Conservation (phyloP, 176 grass and related monocot genomes). For the Aegilops speltoides region DNA sequence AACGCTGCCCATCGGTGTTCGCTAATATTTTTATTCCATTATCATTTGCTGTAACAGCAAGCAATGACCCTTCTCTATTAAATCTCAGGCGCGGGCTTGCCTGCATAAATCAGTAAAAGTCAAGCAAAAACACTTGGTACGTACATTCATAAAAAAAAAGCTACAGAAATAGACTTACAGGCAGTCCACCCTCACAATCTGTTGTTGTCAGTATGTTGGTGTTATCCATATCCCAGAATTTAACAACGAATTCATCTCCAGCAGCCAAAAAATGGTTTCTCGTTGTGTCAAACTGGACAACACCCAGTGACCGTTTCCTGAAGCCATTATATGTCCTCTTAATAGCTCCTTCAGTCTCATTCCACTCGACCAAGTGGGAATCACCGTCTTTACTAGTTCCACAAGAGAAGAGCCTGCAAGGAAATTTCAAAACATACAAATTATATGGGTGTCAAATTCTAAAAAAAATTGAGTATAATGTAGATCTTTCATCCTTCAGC, state of each 20-base stretch:
- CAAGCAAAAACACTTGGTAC: slow-evolving; percentile 7
- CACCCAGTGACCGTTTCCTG: slow-evolving; percentile 80
- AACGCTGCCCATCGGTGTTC: slow-evolving; percentile 88
- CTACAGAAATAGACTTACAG: slow-evolving; percentile 55
- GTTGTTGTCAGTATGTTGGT: slow-evolving; percentile 77
- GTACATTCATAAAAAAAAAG: neutral
- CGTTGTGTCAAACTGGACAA: slow-evolving; percentile 96
- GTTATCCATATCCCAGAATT: slow-evolving; percentile 99
- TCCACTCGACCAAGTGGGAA: slow-evolving; percentile 98
- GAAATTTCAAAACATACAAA: slow-evolving; percentile 20
- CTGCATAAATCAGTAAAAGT: slow-evolving; percentile 44
- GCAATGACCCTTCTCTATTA: slow-evolving; percentile 94
- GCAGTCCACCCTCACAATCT: slow-evolving; percentile 87
- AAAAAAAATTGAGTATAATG: neutral
- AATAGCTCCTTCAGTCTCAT: slow-evolving; percentile 93
- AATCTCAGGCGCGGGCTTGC: slow-evolving; percentile 95
- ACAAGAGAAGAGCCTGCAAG: slow-evolving; percentile 83
- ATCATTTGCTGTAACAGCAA: slow-evolving; percentile 88
- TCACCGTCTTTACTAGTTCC: slow-evolving; percentile 98
- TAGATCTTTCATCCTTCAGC: neutral
- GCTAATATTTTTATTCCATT: slow-evolving; percentile 99
- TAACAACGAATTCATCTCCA: slow-evolving; percentile 94
- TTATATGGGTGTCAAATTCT: neutral
- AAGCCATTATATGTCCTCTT: slow-evolving; percentile 94
- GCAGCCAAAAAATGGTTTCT: slow-evolving; percentile 91